phyloP scores from a whole-genome alignment of 164 flowering plant genomes.

The Amborella trichopoda region DNA sequence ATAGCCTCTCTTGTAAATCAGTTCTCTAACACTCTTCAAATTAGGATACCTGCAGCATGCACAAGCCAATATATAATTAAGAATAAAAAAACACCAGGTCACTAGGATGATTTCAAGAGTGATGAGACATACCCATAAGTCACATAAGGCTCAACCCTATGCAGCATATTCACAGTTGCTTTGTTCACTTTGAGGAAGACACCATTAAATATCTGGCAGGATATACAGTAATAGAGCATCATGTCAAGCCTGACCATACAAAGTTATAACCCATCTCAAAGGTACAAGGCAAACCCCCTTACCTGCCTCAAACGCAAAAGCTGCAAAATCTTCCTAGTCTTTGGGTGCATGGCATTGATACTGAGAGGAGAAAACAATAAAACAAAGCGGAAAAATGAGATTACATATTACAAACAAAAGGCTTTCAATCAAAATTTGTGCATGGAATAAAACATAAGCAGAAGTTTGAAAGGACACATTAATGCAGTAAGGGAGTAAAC shows the following conservation, averaged over 20 bases:
- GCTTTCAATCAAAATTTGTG: too few relatives aligned
- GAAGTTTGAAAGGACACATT: too few relatives aligned
- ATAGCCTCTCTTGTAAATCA: conserved; percentile 50
- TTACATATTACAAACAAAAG: too few relatives aligned
- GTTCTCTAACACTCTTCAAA: conserved; percentile 37
- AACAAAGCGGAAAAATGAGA: too few relatives aligned
- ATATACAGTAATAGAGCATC: background rate
- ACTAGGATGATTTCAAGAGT: background rate
- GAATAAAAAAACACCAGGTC: background rate
- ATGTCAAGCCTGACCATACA: too few relatives aligned
- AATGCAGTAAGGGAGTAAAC: too few relatives aligned
- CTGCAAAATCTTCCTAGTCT: conserved; percentile 39
- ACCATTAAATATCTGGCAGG: conserved; percentile 49
- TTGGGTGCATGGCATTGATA: conserved; percentile 55
- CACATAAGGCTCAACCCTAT: conserved; percentile 53
- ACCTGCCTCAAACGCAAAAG: conserved; percentile 49
- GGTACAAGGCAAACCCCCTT: too few relatives aligned
- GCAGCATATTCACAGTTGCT: conserved; percentile 58
- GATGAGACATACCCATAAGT: conserved; percentile 34
- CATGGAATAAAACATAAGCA: too few relatives aligned
- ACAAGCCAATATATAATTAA: background rate
- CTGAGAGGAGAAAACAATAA: conserved; percentile 19
- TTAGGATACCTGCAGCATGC: conserved; percentile 36
- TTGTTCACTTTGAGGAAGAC: conserved; percentile 61
- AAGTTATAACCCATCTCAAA: background rate